These are phyloP conservation scores for Venturiaceae sp. DNA, from an alignment of 2,329 filamentous ascomycete genomes.

Conservation along the genomic window DNA sequence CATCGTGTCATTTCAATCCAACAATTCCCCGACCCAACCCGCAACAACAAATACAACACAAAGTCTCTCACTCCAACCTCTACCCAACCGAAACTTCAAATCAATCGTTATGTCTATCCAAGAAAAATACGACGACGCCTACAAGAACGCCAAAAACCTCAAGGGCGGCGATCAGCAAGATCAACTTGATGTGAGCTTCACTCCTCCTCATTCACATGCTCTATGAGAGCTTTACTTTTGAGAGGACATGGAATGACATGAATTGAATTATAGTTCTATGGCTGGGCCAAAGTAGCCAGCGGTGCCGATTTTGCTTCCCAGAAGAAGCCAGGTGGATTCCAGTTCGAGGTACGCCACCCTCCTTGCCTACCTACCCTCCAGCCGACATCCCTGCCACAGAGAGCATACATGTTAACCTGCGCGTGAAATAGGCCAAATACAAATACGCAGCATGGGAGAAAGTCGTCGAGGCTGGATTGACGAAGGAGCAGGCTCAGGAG, in stretches of 20 bases:
- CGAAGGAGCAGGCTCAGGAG: conserved; percentile 59
- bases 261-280: conserved; percentile 49
- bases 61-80: background rate
- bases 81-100: background rate
- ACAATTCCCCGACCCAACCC: background rate
- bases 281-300: conserved; percentile 33
- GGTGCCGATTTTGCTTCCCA: conserved; percentile 29
- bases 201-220: background rate
- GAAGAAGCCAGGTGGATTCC: conserved; percentile 55
- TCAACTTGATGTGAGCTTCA: background rate
- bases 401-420: background rate
- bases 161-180: background rate
- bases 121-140: conserved; percentile 3
- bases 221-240: no score
- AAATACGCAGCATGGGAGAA: conserved; percentile 74
- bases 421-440: conserved; percentile 54
- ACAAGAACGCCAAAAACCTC: conserved; percentile 5
- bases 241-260: background rate
- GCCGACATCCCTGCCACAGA: background rate
- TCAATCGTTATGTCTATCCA: background rate
- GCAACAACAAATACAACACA: background rate
- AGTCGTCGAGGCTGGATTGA: conserved; percentile 52
- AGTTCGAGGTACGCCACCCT: conserved; percentile 47
- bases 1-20: no score
- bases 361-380: background rate